Conservation (phyloP, 2,329 filamentous ascomycete genomes). For the Colletotrichum sp. region DNA sequence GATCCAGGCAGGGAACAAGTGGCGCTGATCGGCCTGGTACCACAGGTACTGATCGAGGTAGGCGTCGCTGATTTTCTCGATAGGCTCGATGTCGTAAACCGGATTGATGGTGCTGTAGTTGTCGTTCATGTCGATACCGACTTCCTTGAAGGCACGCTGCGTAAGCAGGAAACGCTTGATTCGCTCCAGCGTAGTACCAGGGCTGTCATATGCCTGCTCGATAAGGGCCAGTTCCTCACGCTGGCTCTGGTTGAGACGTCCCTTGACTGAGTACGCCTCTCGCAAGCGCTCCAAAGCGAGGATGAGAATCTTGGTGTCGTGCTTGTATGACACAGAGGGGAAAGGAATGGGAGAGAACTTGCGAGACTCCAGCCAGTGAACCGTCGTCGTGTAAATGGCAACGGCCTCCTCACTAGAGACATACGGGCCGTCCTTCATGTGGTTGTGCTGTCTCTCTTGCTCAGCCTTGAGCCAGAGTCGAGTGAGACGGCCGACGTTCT, state of each 20-base stretch:
- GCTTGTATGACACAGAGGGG: slow-evolving; percentile 98
- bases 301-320: slow-evolving; percentile 98
- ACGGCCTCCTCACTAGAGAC: slow-evolving; percentile 98
- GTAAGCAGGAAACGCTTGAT: slow-evolving; percentile 98
- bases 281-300: slow-evolving; percentile 90
- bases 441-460: slow-evolving; percentile 98
- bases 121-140: slow-evolving; percentile 99
- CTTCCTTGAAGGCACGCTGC: slow-evolving; percentile 98
- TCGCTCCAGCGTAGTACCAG: slow-evolving; percentile 90
- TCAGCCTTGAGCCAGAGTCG: slow-evolving; percentile 97
- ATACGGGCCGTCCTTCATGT: slow-evolving; percentile 98
- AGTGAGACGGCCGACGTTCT: slow-evolving; percentile 94
- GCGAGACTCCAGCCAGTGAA: slow-evolving; percentile 97
- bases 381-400: slow-evolving; percentile 97
- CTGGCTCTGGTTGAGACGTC: slow-evolving; percentile 94
- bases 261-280: slow-evolving; percentile 97
- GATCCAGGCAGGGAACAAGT: slow-evolving; percentile 98
- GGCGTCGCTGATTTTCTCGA: slow-evolving; percentile 99
- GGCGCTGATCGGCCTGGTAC: slow-evolving; percentile 98
- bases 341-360: slow-evolving; percentile 99
- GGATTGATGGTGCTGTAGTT: slow-evolving; percentile 99
- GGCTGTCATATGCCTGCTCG: slow-evolving; percentile 97
- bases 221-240: slow-evolving; percentile 96
- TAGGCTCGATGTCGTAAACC: slow-evolving; percentile 97
- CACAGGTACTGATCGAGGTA: slow-evolving; percentile 98